Evolutionary conservation across 345 rosid species (phyloP).

Genomic region (Populus tremula): DNA sequence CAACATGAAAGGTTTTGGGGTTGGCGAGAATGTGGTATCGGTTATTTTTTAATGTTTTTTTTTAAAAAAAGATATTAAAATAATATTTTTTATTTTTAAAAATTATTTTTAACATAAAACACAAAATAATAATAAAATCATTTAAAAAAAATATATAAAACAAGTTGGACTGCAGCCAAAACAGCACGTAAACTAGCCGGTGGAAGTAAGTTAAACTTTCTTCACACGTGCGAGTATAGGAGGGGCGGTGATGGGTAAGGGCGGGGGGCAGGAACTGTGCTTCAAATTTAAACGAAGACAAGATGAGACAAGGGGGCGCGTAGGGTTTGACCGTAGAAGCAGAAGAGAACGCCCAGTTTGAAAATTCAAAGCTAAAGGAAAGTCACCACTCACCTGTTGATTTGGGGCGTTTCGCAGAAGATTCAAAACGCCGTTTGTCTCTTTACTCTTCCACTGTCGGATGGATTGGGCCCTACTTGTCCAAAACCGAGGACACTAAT

Average conservation of each 20-base stretch:
- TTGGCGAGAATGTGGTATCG: no score
- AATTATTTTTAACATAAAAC: no score
- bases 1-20: no score
- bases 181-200: no score
- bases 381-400: not conserved
- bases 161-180: no score
- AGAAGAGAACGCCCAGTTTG: not conserved
- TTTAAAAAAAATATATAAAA: no score
- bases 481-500: not conserved
- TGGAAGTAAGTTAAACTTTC: not conserved
- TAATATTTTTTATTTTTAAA: no score
- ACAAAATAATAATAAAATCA: no score
- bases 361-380: not conserved
- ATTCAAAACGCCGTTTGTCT: not conserved
- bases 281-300: no score
- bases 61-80: no score
- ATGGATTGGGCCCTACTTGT: not conserved
- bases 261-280: no score
- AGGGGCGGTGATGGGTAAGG: not conserved
- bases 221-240: not conserved
- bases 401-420: not conserved
- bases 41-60: no score
- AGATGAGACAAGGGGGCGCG: not conserved
- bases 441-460: not conserved
- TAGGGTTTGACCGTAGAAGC: not conserved